Evolutionary conservation across 2,329 filamentous ascomycete species (phyloP).

Genomic region (Scedosporium boydii): DNA sequence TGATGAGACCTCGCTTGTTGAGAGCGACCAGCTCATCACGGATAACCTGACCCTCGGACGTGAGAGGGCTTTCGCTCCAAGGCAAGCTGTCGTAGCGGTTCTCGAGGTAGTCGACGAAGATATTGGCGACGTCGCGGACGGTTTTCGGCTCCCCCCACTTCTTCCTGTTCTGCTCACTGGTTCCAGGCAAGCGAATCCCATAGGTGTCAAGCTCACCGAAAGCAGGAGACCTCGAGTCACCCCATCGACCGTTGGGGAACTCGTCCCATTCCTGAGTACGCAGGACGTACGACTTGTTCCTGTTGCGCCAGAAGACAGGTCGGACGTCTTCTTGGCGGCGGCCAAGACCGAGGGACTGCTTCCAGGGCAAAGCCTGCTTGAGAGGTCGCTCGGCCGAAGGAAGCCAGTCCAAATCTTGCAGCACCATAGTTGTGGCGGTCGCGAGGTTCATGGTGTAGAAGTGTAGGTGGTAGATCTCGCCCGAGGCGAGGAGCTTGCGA

Average conservation of each 20-base stretch:
- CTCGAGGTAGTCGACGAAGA: slow-evolving; percentile 80
- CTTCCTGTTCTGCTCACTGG: slow-evolving; percentile 91
- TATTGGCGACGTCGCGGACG: slow-evolving; percentile 67
- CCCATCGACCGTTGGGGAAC: slow-evolving; percentile 97
- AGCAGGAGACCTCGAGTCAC: slow-evolving; percentile 89
- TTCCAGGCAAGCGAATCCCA: slow-evolving; percentile 85
- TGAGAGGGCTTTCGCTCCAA: slow-evolving; percentile 88
- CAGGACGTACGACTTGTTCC: slow-evolving; percentile 89
- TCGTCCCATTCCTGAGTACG: slow-evolving; percentile 98
- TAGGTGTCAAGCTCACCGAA: slow-evolving; percentile 95
- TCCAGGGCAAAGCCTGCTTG: slow-evolving; percentile 79
- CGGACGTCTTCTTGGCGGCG: slow-evolving; percentile 90
- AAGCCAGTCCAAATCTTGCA: slow-evolving; percentile 78
- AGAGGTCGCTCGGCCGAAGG: slow-evolving; percentile 69
- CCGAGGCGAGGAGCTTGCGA: slow-evolving; percentile 69
- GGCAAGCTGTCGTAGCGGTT: slow-evolving; percentile 74
- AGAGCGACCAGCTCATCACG: slow-evolving; percentile 67
- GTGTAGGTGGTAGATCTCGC: slow-evolving; percentile 72
- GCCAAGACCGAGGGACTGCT: slow-evolving; percentile 82
- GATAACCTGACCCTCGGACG: slow-evolving; percentile 71
- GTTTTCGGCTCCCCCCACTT: slow-evolving; percentile 83
- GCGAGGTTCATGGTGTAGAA: slow-evolving; percentile 99
- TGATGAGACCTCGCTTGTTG: slow-evolving; percentile 79
- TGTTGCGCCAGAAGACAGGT: slow-evolving; percentile 97
- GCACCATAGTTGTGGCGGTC: slow-evolving; percentile 84